Percentiles rank a stretch among this genome's conserved stretches.
Evolutionary conservation across 225 moss, liverwort and hornwort species (phyloP).

Genomic region (Anthoceros angustus): DNA sequence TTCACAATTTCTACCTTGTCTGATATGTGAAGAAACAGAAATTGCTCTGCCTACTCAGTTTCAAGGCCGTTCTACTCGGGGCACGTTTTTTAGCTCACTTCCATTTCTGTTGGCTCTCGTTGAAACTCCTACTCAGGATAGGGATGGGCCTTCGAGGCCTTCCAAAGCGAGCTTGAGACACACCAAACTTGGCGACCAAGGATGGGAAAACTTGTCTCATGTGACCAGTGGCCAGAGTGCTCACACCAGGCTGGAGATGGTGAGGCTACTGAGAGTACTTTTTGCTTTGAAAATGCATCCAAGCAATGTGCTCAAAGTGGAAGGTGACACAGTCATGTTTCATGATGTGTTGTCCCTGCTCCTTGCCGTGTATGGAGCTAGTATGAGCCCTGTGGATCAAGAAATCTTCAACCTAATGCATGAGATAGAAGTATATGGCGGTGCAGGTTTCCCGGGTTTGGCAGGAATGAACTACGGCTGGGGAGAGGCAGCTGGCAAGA

Average conservation of each 20-base stretch:
- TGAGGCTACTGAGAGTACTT: conserved; percentile 59
- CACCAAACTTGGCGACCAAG: neutral
- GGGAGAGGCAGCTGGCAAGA: conserved; percentile 84
- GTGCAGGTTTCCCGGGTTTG: conserved; percentile 44
- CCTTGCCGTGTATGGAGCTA: conserved; percentile 77
- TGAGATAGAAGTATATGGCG: conserved; percentile 60
- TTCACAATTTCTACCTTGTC: conserved; percentile 52
- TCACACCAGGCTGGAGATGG: conserved; percentile 37
- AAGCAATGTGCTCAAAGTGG: conserved; percentile 9
- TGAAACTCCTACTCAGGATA: conserved; percentile 29
- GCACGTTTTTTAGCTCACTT: conserved; percentile 59
- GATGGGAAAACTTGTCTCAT: conserved; percentile 9
- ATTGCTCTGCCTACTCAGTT: conserved; percentile 35
- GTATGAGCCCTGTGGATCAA: conserved; percentile 38
- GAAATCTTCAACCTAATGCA: conserved; percentile 67
- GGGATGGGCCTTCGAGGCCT: neutral
- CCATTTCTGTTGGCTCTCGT: conserved; percentile 67
- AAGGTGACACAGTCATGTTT: conserved; percentile 26
- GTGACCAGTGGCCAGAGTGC: conserved; percentile 9
- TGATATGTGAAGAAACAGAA: conserved; percentile 33
- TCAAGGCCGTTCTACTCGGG: conserved; percentile 66
- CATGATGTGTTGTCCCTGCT: conserved; percentile 63
- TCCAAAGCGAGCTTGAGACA: too few species aligned
- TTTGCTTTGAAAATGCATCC: conserved; percentile 48
- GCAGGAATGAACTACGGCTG: conserved; percentile 76